Evolutionary conservation across 1,284 basidiomycete species (phyloP), one percentile per base, ranked within the genome.

Genomic region (Inonotus hispidus): DNA sequence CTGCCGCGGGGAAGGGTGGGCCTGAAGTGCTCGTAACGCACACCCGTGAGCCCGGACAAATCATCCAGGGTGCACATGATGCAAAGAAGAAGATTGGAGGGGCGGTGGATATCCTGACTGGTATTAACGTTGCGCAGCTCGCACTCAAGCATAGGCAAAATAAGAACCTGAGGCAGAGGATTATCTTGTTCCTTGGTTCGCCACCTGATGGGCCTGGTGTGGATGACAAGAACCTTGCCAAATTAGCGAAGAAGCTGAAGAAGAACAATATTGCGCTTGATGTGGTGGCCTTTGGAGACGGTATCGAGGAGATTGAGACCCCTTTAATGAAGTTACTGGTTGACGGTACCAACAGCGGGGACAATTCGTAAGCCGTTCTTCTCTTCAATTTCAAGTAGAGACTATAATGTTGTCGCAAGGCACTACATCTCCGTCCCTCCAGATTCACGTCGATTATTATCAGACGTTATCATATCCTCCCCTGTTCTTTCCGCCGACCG

Each of bases 241-340:
- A 86, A 73, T 83, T 99, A 16, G 96, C 95, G 23, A 98, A 96
- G 80, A 96, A 94, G 74, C 81, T 99, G 67, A 97, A 98, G 81
- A 99, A 99, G 88, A 99, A 98, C 75, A 99, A 98, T 69, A 94
- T 99, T 45, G 92, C 95, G 0, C 84, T 99, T 13, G 96, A 99
- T 74, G 81, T 99, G 61, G 79, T 98, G 43, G 87, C 84, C 16
- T 98, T 88, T 67, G 85, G 89, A 0, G 85, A 87, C 66, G 85
- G 83, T 4, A 83, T 89, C 56, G 87, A 88, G 68, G 82, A 85
- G 63, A 70, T 71, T 27, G 85, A 82, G 61, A 79, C 80, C 60
- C 78, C 77, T 11, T 82, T 90, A 60, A 78, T 95, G 55, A 82
- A 79, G 69, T 80, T 85, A 2, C 92, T 95, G 68, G 82, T 94